These are phyloP conservation scores for Yamadazyma sp. DNA, from an alignment of 1,139 yeast species.

Conservation along the genomic window DNA sequence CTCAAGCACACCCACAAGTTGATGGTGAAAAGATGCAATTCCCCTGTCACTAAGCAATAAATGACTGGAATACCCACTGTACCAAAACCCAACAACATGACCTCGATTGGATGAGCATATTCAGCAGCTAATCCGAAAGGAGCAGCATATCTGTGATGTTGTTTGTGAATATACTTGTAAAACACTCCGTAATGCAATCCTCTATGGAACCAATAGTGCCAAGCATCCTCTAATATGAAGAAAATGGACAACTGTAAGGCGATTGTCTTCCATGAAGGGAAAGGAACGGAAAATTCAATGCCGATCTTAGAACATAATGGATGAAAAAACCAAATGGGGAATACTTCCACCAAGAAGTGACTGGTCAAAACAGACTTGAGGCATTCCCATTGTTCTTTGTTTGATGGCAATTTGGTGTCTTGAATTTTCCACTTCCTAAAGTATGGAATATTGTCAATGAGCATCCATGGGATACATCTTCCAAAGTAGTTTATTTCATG, in stretches of 20 bases:
- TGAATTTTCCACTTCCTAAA: conserved; percentile 81
- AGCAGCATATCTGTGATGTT: conserved; percentile 51
- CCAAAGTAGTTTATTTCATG: conserved; percentile 86
- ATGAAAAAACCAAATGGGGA: conserved; percentile 52
- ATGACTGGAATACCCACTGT: conserved; percentile 49
- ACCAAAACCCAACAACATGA: conserved; percentile 44
- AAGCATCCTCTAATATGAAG: conserved; percentile 45
- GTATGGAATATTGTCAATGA: conserved; percentile 73
- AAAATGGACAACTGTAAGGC: conserved; percentile 36
- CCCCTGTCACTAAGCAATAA: conserved; percentile 36
- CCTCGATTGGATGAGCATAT: conserved; percentile 51
- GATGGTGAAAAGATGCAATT: conserved; percentile 45
- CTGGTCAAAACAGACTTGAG: conserved; percentile 44
- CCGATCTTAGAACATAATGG: conserved; percentile 43
- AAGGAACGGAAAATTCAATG: conserved; percentile 39
- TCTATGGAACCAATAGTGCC: conserved; percentile 52
- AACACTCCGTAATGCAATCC: conserved; percentile 47
- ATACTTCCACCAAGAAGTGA: conserved; percentile 46
- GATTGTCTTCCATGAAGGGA: conserved; percentile 34
- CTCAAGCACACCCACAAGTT: conserved; percentile 44
- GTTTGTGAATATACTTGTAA: conserved; percentile 49
- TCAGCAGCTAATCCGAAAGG: conserved; percentile 52
- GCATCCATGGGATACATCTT: conserved; percentile 81
- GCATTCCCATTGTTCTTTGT: conserved; percentile 72
- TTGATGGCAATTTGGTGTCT: conserved; percentile 72